phyloP scores from a whole-genome alignment of 2,329 filamentous ascomycete species.

The Pseudogymnoascus destructans region DNA sequence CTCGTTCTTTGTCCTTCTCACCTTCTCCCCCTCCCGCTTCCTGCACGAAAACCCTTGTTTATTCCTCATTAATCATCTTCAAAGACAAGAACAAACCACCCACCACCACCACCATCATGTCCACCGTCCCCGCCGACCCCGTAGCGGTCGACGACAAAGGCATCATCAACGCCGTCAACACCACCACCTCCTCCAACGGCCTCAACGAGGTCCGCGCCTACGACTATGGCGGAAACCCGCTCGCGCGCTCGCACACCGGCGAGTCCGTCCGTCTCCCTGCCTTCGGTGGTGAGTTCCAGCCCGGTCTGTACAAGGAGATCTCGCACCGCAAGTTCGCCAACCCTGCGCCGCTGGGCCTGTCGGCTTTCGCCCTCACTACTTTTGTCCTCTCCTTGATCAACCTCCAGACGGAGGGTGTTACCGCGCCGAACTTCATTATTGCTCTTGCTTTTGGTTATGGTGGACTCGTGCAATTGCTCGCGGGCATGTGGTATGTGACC shows the following conservation, averaged over 20 bases:
- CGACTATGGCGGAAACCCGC: constrained; percentile 30
- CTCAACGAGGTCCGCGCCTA: constrained; percentile 10
- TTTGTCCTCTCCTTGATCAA: constrained; percentile 48
- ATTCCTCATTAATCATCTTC: not conserved
- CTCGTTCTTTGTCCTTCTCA: not conserved
- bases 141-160: not conserved
- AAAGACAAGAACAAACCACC: not conserved
- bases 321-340: constrained; percentile 43
- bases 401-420: constrained; percentile 35
- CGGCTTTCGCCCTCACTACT: constrained; percentile 49
- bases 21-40: not conserved
- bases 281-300: constrained; percentile 47
- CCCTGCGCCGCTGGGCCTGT: constrained; percentile 45
- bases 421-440: constrained; percentile 39
- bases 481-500: constrained; percentile 48
- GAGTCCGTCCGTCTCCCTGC: constrained; percentile 34
- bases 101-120: not conserved
- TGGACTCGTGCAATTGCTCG: constrained; percentile 53
- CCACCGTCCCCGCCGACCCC: not conserved
- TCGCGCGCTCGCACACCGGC: constrained; percentile 35
- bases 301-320: constrained; percentile 42
- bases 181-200: not conserved
- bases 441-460: constrained; percentile 48
- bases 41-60: too few relatives aligned
- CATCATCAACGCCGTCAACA: constrained; percentile 15